phyloP scores from a whole-genome alignment of 352 stramenopile genomes.

The Globisporangium carolinianum region DNA sequence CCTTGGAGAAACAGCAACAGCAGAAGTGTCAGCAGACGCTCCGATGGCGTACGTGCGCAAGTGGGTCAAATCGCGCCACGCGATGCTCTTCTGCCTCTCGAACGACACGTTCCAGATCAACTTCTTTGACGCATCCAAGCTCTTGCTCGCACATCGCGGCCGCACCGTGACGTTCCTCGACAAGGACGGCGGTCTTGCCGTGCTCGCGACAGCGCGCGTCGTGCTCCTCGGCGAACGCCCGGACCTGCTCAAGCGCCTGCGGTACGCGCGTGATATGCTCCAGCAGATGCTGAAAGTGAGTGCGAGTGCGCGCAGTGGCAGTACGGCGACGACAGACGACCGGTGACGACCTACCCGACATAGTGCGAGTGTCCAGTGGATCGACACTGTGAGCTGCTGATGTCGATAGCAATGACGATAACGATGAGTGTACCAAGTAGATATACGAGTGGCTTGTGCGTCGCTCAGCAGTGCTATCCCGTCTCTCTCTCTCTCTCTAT shows the following conservation, averaged over 20 bases:
- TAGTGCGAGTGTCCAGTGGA: no score
- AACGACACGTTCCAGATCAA: conserved; percentile 94
- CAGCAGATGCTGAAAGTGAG: conserved; percentile 77
- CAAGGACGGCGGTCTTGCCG: conserved; percentile 59
- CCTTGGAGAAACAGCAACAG: conserved; percentile 19
- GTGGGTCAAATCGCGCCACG: conserved; percentile 97
- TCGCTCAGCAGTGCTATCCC: no score
- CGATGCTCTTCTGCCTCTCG: conserved; percentile 96
- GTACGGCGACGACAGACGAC: no score
- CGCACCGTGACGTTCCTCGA: conserved; percentile 87
- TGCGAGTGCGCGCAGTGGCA: no score
- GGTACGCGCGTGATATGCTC: conserved; percentile 96
- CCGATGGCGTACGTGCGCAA: conserved; percentile 95
- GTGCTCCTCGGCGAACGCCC: conserved; percentile 55
- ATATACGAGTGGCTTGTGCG: no score
- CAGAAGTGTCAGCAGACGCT: conserved; percentile 19
- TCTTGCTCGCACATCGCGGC: conserved; percentile 90
- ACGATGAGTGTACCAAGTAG: no score
- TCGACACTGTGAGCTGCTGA: no score
- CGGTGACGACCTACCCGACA: no score
- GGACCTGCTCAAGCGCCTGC: conserved; percentile 70
- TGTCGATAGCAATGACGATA: no score
- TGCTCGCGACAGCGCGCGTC: conserved; percentile 39
- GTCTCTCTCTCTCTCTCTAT: no score
- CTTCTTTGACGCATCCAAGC: conserved; percentile 96